phyloP scores from a whole-genome alignment of 1,284 basidiomycete genomes.

The Ceratobasidium sp. region DNA sequence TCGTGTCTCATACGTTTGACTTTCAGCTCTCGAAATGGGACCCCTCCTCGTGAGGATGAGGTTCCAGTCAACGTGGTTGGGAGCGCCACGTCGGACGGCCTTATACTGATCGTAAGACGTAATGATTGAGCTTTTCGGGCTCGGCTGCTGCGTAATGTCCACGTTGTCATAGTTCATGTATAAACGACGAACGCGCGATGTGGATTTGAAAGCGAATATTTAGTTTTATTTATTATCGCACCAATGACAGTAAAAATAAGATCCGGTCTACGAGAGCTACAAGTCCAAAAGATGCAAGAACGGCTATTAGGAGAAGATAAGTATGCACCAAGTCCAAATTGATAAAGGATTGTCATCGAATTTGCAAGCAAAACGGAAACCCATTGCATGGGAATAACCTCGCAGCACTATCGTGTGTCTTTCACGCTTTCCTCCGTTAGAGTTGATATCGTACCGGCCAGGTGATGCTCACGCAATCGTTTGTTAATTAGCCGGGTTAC shows the following conservation, averaged over 20 bases:
- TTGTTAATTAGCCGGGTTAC: conserved; percentile 41
- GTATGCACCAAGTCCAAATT: conserved; percentile 17
- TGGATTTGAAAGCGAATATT: conserved; percentile 20
- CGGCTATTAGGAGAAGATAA: conserved; percentile 26
- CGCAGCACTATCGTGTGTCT: conserved; percentile 2
- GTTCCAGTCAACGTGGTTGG: conserved; percentile 29
- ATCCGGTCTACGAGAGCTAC: conserved; percentile 16
- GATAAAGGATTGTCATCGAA: conserved; percentile 6
- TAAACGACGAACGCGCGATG: conserved; percentile 9
- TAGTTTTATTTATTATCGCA: conserved; percentile 35
- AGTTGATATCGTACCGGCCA: conserved; percentile 44
- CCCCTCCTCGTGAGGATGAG: conserved; percentile 20
- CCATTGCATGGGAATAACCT: conserved; percentile 7
- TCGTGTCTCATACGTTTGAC: not conserved
- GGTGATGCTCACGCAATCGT: conserved; percentile 44
- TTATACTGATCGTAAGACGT: conserved; percentile 29
- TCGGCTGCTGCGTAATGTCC: not conserved
- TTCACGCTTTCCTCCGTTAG: conserved; percentile 40
- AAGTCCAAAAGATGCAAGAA: conserved; percentile 16
- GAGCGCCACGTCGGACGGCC: conserved; percentile 37
- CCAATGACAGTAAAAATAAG: conserved; percentile 2
- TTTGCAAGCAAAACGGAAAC: conserved; percentile 10
- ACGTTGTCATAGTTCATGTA: conserved; percentile 20
- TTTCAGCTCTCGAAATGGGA: not conserved
- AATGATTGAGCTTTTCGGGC: conserved; percentile 9